phyloP scores from a whole-genome alignment of 306 rosid genomes.

The Begonia masoniana region DNA sequence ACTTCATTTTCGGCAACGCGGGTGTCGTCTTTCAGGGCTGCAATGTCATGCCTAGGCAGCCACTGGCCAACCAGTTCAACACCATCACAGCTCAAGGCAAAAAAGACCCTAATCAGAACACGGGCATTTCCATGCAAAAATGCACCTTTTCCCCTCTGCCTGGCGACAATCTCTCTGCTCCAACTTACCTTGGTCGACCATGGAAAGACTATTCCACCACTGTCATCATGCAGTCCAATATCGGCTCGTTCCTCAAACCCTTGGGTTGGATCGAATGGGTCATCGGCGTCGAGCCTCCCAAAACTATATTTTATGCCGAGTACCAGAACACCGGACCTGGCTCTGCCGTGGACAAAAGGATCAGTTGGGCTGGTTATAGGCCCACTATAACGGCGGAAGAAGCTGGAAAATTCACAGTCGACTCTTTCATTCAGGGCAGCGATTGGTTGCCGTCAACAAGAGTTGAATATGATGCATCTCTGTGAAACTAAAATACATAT shows the following conservation, averaged over 20 bases:
- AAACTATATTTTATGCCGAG: slow-evolving; percentile 58
- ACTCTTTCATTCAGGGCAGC: slow-evolving; percentile 48
- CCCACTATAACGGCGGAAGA: slow-evolving; percentile 28
- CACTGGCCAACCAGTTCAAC: not conserved
- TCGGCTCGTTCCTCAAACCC: slow-evolving; percentile 50
- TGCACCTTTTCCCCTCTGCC: slow-evolving; percentile 24
- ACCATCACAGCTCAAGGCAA: slow-evolving; percentile 19
- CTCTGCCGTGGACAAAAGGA: slow-evolving; percentile 33
- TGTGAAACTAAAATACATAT: slow-evolving; percentile 13
- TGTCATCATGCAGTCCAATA: slow-evolving; percentile 43
- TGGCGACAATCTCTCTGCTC: slow-evolving; percentile 25
- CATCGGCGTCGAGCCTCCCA: slow-evolving; percentile 37
- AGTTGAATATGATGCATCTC: slow-evolving; percentile 31
- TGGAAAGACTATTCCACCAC: slow-evolving; percentile 83
- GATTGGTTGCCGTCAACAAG: slow-evolving; percentile 57
- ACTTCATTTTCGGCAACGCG: not conserved
- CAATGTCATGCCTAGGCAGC: not conserved
- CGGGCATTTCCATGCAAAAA: slow-evolving; percentile 74
- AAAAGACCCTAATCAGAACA: slow-evolving; percentile 61
- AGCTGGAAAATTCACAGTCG: slow-evolving; percentile 40
- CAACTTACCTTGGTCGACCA: slow-evolving; percentile 80
- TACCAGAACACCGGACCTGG: slow-evolving; percentile 57
- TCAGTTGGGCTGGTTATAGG: slow-evolving; percentile 62
- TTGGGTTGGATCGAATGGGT: slow-evolving; percentile 73
- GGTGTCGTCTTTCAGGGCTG: not conserved